Evolutionary conservation across 257 asterid genomes (phyloP), one percentile per base, ranked within the genome.

Genomic region (Galeopsis tetrahit): DNA sequence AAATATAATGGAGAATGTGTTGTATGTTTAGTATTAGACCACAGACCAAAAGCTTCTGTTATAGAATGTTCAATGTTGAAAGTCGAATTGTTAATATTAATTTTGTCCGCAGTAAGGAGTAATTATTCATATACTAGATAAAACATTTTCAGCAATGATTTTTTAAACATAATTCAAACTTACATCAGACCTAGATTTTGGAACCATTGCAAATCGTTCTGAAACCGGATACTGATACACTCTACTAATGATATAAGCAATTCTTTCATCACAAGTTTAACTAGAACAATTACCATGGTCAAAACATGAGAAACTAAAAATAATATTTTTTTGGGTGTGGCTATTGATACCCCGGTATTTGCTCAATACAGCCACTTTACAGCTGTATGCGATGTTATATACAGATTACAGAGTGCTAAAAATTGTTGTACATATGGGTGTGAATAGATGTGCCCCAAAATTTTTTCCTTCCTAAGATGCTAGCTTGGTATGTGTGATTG

Each of bases 191-290:
- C 68, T 31, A 42, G 69, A 57, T 43, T 44, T 34, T 28, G 21
- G 7, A 56, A 58, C 40, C 9, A 48, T 7, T 13, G 70, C 79
- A 56, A 48, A 58, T 36, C 32, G 10, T 59, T 60, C n/a, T 46
- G 38, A 35, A 63, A 66, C 73, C 49, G 4, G 14, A 59, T 7
- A 14, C 49, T 7, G 14, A 59, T 7, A 14, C 38, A 10, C 42
- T 13, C 36, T 21, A 28, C 55, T 57, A 34, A 11, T 32, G 38
- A 17, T 4, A 40, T 34, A 58, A 56, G 33, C 40, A 66, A 11
- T 11, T 56, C 0, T 33, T 39, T 7, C 73, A 13, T 42, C 33
- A 8, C 15, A 51, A 56, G 44, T 4, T 31, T 33, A 14, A 14
- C 10, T 63, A 57, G 15, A 58, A 66, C 42, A 66, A 46, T 7